A percentile compares a stretch with the other conserved stretches of the same genome.
These are phyloP conservation scores for Avena sativa DNA, from an alignment of 176 grass and related monocot species.

Conservation along the genomic window DNA sequence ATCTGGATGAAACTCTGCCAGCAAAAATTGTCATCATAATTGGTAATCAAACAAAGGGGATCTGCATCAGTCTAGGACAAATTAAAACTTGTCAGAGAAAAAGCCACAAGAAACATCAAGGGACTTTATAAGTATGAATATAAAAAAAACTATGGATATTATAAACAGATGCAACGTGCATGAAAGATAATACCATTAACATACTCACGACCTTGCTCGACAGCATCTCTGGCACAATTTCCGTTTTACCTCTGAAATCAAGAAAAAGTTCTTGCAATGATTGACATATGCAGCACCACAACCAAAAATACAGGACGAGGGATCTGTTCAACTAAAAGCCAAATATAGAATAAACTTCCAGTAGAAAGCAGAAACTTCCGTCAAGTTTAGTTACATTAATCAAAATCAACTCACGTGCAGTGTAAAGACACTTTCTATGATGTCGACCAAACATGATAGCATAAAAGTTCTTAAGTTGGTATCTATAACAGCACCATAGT, in stretches of 20 bases:
- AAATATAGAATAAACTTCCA: not conserved
- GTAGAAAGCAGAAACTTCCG: not conserved
- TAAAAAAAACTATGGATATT: too few species aligned
- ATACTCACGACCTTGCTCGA: constrained; percentile 73
- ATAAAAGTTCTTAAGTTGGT: not conserved
- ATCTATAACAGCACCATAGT: not conserved
- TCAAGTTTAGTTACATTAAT: too few species aligned
- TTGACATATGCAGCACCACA: not conserved
- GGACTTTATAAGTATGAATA: too few species aligned
- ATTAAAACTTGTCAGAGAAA: too few species aligned
- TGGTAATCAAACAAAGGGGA: too few species aligned
- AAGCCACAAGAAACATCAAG: too few species aligned
- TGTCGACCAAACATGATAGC: not conserved
- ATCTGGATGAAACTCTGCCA: too few species aligned
- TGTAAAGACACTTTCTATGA: too few species aligned
- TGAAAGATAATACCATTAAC: constrained; percentile 53
- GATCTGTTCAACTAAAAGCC: not conserved
- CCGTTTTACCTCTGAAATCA: constrained; percentile 57
- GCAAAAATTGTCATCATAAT: too few species aligned
- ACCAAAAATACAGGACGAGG: not conserved
- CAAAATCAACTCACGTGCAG: too few species aligned
- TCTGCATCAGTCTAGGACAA: too few species aligned
- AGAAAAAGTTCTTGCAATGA: constrained; percentile 12
- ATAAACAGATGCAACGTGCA: not conserved
- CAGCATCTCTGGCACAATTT: constrained; percentile 75